Evolutionary conservation across 371 early-diverging fungal genomes (phyloP).

Genomic region (Modicella reniformis): DNA sequence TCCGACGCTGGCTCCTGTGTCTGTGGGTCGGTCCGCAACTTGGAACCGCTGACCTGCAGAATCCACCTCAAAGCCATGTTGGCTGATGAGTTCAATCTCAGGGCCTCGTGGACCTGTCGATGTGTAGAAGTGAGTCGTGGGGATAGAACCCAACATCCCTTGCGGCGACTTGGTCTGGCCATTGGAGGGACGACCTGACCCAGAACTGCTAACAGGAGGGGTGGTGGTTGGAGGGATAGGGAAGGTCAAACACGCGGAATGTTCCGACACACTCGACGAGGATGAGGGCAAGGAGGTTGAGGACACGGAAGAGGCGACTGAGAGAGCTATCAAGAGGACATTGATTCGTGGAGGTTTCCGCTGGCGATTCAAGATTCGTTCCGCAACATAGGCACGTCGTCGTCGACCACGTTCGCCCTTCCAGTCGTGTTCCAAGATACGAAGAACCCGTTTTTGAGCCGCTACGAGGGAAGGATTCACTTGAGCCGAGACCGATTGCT

Average conservation of each 20-base stretch:
- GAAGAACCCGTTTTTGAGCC: slow-evolving; percentile 26
- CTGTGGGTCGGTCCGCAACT: slow-evolving; percentile 6
- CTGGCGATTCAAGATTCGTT: slow-evolving; percentile 32
- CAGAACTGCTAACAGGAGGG: neutral
- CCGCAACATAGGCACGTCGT: slow-evolving; percentile 33
- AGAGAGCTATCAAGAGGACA: slow-evolving; percentile 27
- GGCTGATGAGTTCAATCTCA: slow-evolving; percentile 41
- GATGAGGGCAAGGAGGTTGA: neutral
- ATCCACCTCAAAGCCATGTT: slow-evolving; percentile 33
- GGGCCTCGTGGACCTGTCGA: slow-evolving; percentile 25
- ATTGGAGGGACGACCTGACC: neutral
- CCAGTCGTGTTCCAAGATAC: slow-evolving; percentile 34
- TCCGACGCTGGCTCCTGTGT: neutral
- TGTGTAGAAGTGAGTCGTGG: slow-evolving; percentile 44
- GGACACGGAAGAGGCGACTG: slow-evolving; percentile 9
- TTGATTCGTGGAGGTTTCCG: slow-evolving; percentile 29
- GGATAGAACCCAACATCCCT: slow-evolving; percentile 10
- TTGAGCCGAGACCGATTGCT: slow-evolving; percentile 32
- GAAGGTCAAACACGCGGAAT: neutral
- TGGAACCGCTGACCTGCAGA: slow-evolving; percentile 4
- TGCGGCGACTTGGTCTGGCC: no score
- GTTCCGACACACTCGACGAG: neutral
- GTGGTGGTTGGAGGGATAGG: no score
- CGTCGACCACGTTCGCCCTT: slow-evolving; percentile 26
- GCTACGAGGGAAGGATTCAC: slow-evolving; percentile 35